Conservation (phyloP, 2,329 filamentous ascomycete species). For the Scolecobasidium constrictum region DNA sequence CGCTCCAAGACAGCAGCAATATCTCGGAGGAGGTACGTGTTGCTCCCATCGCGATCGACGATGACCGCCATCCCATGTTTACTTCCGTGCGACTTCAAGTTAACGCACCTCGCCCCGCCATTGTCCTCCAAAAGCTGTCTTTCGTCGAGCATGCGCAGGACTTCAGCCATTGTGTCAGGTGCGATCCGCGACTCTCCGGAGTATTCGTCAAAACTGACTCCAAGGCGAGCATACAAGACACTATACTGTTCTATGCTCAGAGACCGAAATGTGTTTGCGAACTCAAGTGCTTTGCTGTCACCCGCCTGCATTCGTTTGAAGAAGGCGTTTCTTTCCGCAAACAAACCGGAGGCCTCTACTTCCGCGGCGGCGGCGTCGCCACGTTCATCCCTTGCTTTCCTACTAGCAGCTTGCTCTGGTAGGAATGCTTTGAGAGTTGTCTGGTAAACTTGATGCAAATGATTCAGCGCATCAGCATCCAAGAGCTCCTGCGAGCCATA, state of each 20-base stretch:
- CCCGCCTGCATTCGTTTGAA: constrained; percentile 64
- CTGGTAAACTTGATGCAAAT: constrained; percentile 61
- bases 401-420: constrained; percentile 44
- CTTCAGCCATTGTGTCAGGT: constrained; percentile 53
- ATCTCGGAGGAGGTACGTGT: constrained; percentile 68
- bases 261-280: constrained; percentile 57
- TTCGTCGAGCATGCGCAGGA: constrained; percentile 51
- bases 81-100: constrained; percentile 62
- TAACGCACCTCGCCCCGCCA: constrained; percentile 60
- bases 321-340: constrained; percentile 33
- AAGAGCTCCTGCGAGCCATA: constrained; percentile 57
- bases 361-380: constrained; percentile 16
- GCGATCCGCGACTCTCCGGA: constrained; percentile 66
- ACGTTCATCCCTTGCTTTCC: constrained; percentile 39
- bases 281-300: constrained; percentile 46
- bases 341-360: constrained; percentile 21
- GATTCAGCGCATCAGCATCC: constrained; percentile 54
- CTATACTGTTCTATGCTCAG: constrained; percentile 57
- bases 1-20: constrained; percentile 63
- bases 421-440: constrained; percentile 49
- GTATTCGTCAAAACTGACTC: constrained; percentile 60
- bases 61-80: constrained; percentile 60
- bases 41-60: constrained; percentile 63
- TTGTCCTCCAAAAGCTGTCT: constrained; percentile 57
- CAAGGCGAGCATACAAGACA: constrained; percentile 57